Conservation (phyloP, 441 rosid species). For the Adansonia grandidieri region DNA sequence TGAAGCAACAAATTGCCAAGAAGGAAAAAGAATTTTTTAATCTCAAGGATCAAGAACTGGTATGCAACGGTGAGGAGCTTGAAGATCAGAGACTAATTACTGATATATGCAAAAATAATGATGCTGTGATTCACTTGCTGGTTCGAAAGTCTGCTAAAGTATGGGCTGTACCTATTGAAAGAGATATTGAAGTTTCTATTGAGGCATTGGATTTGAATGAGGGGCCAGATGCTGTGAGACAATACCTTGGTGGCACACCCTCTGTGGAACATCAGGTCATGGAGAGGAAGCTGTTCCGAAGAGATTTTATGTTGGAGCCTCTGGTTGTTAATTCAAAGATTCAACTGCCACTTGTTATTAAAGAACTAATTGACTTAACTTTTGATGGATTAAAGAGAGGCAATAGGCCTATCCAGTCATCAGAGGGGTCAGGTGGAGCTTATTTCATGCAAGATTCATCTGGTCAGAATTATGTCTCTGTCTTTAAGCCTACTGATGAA, state of each 20-base stretch:
- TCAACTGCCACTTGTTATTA: slow-evolving; percentile 45
- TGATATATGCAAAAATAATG: slow-evolving; percentile 57
- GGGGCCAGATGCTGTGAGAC: slow-evolving; percentile 24
- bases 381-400: slow-evolving; percentile 61
- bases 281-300: slow-evolving; percentile 33
- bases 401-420: slow-evolving; percentile 56
- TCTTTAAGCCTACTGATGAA: slow-evolving; percentile 82
- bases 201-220: slow-evolving; percentile 42
- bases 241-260: slow-evolving; percentile 28
- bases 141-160: slow-evolving; percentile 62
- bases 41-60: slow-evolving; percentile 57
- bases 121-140: slow-evolving; percentile 61
- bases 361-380: slow-evolving; percentile 59
- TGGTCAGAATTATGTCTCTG: slow-evolving; percentile 57
- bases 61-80: slow-evolving; percentile 68
- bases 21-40: slow-evolving; percentile 50
- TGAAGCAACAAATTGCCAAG: slow-evolving; percentile 67
- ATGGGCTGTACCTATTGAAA: slow-evolving; percentile 54
- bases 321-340: slow-evolving; percentile 44
- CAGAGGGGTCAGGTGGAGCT: slow-evolving; percentile 84
- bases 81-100: slow-evolving; percentile 67
- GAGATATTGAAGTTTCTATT: slow-evolving; percentile 54
- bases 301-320: slow-evolving; percentile 58
- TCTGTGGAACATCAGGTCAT: slow-evolving; percentile 28
- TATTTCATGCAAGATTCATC: slow-evolving; percentile 75